These are phyloP conservation scores for Phytopythium mirpurense DNA, from an alignment of 352 stramenopile genomes.

Conservation along the genomic window DNA sequence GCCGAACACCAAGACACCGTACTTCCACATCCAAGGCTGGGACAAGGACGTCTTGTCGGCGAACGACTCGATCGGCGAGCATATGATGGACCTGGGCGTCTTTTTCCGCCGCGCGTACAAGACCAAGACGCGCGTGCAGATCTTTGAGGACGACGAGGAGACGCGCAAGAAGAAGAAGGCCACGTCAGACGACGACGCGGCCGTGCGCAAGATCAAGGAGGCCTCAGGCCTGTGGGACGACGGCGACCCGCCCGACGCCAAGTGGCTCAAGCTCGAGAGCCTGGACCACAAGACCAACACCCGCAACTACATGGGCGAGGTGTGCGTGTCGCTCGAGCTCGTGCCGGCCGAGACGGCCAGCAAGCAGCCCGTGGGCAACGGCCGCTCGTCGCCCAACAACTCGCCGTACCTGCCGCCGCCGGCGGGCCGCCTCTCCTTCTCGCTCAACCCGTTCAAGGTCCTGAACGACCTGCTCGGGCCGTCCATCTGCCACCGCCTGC, in stretches of 20 bases:
- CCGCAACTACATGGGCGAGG: slow-evolving; percentile 81
- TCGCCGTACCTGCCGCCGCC: slow-evolving; percentile 90
- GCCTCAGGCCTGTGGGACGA: slow-evolving; percentile 83
- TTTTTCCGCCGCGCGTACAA: slow-evolving; percentile 83
- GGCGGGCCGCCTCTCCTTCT: slow-evolving; percentile 87
- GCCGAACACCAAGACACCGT: slow-evolving; percentile 87
- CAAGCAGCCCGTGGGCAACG: slow-evolving; percentile 71
- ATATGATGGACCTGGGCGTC: slow-evolving; percentile 67
- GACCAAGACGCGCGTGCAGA: slow-evolving; percentile 61
- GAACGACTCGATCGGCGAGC: slow-evolving; percentile 90
- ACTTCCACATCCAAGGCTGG: slow-evolving; percentile 93
- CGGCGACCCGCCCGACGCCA: slow-evolving; percentile 69
- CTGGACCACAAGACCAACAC: slow-evolving; percentile 79
- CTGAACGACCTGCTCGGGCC: slow-evolving; percentile 84
- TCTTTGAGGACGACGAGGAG: slow-evolving; percentile 81
- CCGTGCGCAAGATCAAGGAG: slow-evolving; percentile 81
- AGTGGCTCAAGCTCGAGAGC: slow-evolving; percentile 82
- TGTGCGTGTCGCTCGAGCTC: slow-evolving; percentile 86
- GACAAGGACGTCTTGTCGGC: slow-evolving; percentile 92
- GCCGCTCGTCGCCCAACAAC: slow-evolving; percentile 88
- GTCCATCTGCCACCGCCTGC: slow-evolving; percentile 78
- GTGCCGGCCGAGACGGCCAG: slow-evolving; percentile 84
- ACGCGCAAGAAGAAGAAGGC: slow-evolving; percentile 82
- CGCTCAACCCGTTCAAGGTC: slow-evolving; percentile 89
- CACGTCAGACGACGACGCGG: slow-evolving; percentile 61